Percentiles rank a stretch among this genome's conserved stretches.
These are phyloP conservation scores for Torulaspora maleeae DNA, from an alignment of 805 yeast species.

Conservation along the genomic window DNA sequence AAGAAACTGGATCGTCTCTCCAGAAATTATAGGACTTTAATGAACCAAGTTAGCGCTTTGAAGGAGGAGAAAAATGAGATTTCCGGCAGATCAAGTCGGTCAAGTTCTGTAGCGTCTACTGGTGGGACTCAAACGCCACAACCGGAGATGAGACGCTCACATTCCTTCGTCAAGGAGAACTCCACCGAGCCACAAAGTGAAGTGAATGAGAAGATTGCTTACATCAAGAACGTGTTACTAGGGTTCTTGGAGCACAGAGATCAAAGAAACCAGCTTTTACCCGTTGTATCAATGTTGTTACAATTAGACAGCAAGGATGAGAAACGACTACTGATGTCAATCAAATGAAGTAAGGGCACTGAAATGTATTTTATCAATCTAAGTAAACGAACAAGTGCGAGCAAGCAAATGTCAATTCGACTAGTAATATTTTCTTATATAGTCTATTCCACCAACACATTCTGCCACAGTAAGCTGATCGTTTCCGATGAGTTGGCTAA, in stretches of 20 bases:
- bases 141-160: conserved; percentile 20
- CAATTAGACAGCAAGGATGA: conserved; percentile 69
- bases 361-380: not conserved
- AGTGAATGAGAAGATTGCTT: conserved; percentile 55
- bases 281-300: conserved; percentile 75
- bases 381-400: not conserved
- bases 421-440: conserved; percentile 39
- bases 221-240: conserved; percentile 81
- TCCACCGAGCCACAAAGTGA: conserved; percentile 20
- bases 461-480: conserved; percentile 73
- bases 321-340: conserved; percentile 57
- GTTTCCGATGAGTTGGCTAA: conserved; percentile 50
- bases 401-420: not conserved
- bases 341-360: conserved; percentile 21
- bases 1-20: conserved; percentile 62
- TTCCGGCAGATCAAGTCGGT: conserved; percentile 35
- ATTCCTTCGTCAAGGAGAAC: conserved; percentile 14
- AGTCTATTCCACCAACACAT: conserved; percentile 65
- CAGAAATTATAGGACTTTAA: conserved; percentile 62
- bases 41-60: conserved; percentile 51
- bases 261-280: conserved; percentile 79
- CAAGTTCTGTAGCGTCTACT: conserved; percentile 36
- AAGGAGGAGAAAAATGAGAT: conserved; percentile 33
- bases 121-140: conserved; percentile 12
- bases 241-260: conserved; percentile 91